These are phyloP conservation scores for Conringia planisiliqua DNA, from an alignment of 345 rosid genomes.

Conservation along the genomic window DNA sequence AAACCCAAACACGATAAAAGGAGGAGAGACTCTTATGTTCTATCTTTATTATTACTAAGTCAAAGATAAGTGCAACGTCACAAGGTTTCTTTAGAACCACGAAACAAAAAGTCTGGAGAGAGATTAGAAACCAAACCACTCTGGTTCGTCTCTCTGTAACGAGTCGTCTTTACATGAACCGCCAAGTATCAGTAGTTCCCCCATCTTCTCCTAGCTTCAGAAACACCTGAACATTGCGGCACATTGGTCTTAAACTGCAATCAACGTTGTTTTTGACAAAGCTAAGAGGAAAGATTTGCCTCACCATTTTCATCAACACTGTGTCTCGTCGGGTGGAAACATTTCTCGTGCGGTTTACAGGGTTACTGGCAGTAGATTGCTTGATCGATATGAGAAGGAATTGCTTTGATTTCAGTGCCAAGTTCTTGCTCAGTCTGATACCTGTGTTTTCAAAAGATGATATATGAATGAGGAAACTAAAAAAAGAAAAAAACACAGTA, in stretches of 20 bases:
- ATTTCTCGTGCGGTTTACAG: conserved; percentile 4
- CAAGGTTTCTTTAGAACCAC: background rate
- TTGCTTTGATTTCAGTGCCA: conserved; percentile 98
- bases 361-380: conserved; percentile 85
- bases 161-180: conserved; percentile 27
- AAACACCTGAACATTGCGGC: conserved; percentile 2
- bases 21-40: background rate
- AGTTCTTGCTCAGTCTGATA: conserved; percentile 99
- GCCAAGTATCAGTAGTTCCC: background rate
- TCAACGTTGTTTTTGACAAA: background rate
- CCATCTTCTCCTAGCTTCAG: background rate
- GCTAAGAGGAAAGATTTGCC: background rate
- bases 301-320: conserved; percentile 19
- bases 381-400: conserved; percentile 93
- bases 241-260: background rate
- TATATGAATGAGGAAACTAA: background rate
- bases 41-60: conserved; percentile 8
- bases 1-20: background rate
- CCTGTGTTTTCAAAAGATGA: conserved; percentile 55
- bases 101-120: background rate
- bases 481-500: background rate
- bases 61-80: conserved; percentile 5
- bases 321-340: background rate
- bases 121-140: conserved; percentile 8
- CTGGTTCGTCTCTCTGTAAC: conserved; percentile 21